A percentile compares a stretch with the other conserved stretches of the same genome.
These are phyloP conservation scores for Globisporangium mamillatum DNA, from an alignment of 352 stramenopile genomes.

Conservation along the genomic window DNA sequence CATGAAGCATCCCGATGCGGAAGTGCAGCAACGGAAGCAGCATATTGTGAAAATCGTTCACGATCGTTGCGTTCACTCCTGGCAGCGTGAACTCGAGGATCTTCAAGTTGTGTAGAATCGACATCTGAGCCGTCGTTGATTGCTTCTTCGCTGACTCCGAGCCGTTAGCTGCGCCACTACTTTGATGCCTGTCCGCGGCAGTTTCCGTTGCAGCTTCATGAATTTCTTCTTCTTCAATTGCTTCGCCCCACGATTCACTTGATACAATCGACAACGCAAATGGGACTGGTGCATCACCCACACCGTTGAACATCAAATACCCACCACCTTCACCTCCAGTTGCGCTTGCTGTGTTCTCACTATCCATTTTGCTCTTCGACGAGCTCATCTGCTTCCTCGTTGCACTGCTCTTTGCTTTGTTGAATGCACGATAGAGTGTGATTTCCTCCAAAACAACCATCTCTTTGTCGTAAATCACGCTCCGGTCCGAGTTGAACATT, in stretches of 20 bases:
- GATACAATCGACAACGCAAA: slow-evolving; percentile 71
- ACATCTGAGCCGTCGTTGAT: slow-evolving; percentile 25
- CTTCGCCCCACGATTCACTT: slow-evolving; percentile 21
- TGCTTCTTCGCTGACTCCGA: slow-evolving; percentile 12
- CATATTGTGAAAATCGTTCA: slow-evolving; percentile 90
- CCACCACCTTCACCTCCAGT: slow-evolving; percentile 56
- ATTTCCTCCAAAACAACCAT: slow-evolving; percentile 78
- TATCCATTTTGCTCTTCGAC: slow-evolving; percentile 21
- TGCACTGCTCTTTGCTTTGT: slow-evolving; percentile 46
- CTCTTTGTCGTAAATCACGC: slow-evolving; percentile 72
- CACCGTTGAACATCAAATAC: slow-evolving; percentile 87
- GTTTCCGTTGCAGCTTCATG: neutral
- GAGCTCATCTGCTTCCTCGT: slow-evolving; percentile 17
- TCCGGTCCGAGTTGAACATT: slow-evolving; percentile 83
- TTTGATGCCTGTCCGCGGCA: neutral
- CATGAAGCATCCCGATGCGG: slow-evolving; percentile 61
- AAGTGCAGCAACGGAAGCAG: slow-evolving; percentile 76
- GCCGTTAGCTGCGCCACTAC: neutral
- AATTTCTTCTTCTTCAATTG: neutral
- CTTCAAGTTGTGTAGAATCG: slow-evolving; percentile 64
- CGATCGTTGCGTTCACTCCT: slow-evolving; percentile 73
- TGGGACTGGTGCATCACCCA: slow-evolving; percentile 77
- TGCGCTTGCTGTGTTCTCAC: slow-evolving; percentile 36
- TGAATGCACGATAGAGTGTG: slow-evolving; percentile 79
- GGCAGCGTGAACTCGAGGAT: slow-evolving; percentile 75